Evolutionary conservation across 306 rosid species (phyloP).

Genomic region (Psophocarpus tetragonolobus): DNA sequence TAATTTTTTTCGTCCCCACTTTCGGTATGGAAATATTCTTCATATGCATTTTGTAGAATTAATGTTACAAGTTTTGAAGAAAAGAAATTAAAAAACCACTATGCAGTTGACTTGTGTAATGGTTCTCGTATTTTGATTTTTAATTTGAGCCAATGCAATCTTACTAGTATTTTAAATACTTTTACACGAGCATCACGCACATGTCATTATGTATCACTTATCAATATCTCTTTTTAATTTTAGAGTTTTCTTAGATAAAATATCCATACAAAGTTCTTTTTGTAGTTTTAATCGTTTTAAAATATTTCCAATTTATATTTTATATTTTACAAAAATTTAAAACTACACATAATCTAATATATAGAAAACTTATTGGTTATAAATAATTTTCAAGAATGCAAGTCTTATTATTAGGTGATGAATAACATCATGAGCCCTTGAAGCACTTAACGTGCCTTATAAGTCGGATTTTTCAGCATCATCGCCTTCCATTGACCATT

Average conservation of each 20-base stretch:
- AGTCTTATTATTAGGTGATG: not conserved
- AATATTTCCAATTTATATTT: not conserved
- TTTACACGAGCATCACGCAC: not conserved
- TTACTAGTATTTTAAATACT: not conserved
- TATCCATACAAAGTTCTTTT: not conserved
- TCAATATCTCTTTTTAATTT: not conserved
- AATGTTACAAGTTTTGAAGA: not conserved
- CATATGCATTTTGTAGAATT: not conserved
- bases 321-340: not conserved
- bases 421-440: constrained; percentile 1
- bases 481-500: constrained; percentile 20
- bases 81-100: not conserved
- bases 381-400: not conserved
- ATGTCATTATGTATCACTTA: no score
- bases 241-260: not conserved
- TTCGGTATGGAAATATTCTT: not conserved
- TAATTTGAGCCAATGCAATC: not conserved
- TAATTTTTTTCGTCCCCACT: not conserved
- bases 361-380: not conserved
- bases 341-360: not conserved
- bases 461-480: constrained; percentile 2
- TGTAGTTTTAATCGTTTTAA: not conserved
- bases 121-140: not conserved
- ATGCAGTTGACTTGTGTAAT: not conserved
- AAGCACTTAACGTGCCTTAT: constrained; percentile 38